Conservation (phyloP, 108 stramenopile species). For the Fragilariopsis cylindrus region DNA sequence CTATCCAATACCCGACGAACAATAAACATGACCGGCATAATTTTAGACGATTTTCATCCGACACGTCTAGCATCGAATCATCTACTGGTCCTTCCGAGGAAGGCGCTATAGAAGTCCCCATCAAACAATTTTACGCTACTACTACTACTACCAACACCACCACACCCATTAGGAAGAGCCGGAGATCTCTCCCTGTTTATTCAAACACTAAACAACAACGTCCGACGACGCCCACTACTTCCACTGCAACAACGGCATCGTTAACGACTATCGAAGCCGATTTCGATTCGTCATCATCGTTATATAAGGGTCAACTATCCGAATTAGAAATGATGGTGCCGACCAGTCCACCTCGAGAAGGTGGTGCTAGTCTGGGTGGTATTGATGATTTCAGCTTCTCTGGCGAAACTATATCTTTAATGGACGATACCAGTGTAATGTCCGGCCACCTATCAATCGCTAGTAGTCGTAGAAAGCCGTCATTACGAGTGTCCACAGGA, state of each 20-base stretch:
- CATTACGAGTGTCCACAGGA: neutral
- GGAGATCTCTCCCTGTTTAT: neutral
- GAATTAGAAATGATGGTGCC: slow-evolving; percentile 1
- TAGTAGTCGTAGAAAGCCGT: neutral
- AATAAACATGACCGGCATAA: slow-evolving; percentile 2
- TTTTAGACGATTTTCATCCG: neutral
- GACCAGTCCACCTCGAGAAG: slow-evolving; percentile 2
- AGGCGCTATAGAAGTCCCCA: neutral
- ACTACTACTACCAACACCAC: neutral
- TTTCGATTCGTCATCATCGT: neutral
- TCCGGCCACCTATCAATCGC: neutral
- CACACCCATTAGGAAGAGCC: neutral
- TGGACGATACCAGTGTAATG: neutral
- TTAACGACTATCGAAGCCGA: slow-evolving; percentile 2
- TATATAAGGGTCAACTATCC: slow-evolving; percentile 5
- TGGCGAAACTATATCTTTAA: slow-evolving; percentile 1
- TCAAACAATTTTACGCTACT: neutral
- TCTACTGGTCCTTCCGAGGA: neutral
- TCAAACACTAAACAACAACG: neutral
- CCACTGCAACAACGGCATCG: neutral
- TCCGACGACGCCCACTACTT: slow-evolving; percentile 3
- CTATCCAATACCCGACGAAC: neutral
- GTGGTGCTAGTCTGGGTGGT: slow-evolving; percentile 1
- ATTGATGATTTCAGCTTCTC: slow-evolving; percentile 12
- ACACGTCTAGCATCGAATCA: neutral